These are phyloP conservation scores for Neurospora africana DNA, from an alignment of 495 filamentous ascomycete species.

Conservation along the genomic window DNA sequence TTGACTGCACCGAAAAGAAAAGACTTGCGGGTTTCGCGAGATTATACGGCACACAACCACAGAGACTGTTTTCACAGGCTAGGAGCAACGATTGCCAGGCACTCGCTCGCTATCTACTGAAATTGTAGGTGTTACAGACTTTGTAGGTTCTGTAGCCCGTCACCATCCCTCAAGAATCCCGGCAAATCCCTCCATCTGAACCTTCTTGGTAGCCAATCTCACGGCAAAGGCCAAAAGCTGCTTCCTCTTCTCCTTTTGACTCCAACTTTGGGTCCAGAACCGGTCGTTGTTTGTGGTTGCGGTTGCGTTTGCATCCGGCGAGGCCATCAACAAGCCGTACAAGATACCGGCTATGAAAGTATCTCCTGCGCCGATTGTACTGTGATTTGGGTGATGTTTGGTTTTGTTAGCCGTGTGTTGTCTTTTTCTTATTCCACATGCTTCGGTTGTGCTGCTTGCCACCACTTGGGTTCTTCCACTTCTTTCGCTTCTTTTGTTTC, in stretches of 20 bases:
- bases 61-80: too few relatives aligned
- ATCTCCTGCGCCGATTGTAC: constrained; percentile 62
- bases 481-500: neutral
- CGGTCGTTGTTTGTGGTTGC: neutral
- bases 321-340: constrained; percentile 40
- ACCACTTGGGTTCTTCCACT: neutral
- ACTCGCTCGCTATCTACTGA: too few relatives aligned
- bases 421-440: neutral
- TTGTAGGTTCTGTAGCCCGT: too few relatives aligned
- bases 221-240: constrained; percentile 46
- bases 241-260: constrained; percentile 26
- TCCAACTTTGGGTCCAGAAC: constrained; percentile 25
- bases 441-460: neutral
- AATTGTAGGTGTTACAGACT: too few relatives aligned
- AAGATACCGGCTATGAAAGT: constrained; percentile 66
- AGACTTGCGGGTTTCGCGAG: too few relatives aligned
- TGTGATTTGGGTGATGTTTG: constrained; percentile 15
- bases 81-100: too few relatives aligned
- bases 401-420: constrained; percentile 3
- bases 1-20: too few relatives aligned
- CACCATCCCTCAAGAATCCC: constrained; percentile 13
- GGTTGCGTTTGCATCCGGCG: neutral
- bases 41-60: too few relatives aligned
- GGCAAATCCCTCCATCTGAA: constrained; percentile 53
- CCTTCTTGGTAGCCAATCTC: constrained; percentile 56